Evolutionary conservation across 148 eudicot genomes (phyloP), one percentile per base, ranked within the genome.

Genomic region (Diospyros lotus): DNA sequence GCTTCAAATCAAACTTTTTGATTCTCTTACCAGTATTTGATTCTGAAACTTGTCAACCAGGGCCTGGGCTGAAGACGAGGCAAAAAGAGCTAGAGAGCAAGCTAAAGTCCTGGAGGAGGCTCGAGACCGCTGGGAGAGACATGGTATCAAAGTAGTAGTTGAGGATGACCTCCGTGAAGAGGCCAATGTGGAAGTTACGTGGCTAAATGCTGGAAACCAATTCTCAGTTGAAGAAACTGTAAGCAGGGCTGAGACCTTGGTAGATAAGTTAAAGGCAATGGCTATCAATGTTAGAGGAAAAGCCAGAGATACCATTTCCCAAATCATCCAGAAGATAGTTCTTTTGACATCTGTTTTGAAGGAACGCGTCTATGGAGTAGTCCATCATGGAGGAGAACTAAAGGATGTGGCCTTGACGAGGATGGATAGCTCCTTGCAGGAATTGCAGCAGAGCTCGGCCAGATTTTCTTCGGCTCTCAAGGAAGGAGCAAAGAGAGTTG

Each of bases 51-150:
- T 77, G 43, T 59, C 17, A 65, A 80, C 69, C 81, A 95, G 98
- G 82, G 69, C 91, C 59, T 95, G 99, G 99, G 99, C 99, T 5
- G 99, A 95, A 80, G 97, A 95, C 13, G 99, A 95, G 84, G 97
- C 99, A 14, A 93, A 86, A 82, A 87, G 93, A 86, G 97, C 94
- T 76, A 94, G 92, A 78, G 97, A 95, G 74, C 90, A 90, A 80
- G 96, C 89, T 45, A 95, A 93, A 84, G 86, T 84, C 45, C 86
- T 95, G 52, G 99, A 91, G 68, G 97, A 85, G 84, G 99, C 99
- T 56, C 82, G 99, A 86, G 96, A 84, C 7, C 94, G 91, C 67
- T 95, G 99, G 99, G 93, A 87, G 78, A 88, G 82, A 65, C 90
- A 79, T 55, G 97, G 99, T 76, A 85, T 95, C 48, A 95, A 87